Percentiles rank a stretch among this genome's conserved stretches.
These are phyloP conservation scores for Pyrenophora tritici-repentis DNA, from an alignment of 2,329 filamentous ascomycete genomes.

Conservation along the genomic window DNA sequence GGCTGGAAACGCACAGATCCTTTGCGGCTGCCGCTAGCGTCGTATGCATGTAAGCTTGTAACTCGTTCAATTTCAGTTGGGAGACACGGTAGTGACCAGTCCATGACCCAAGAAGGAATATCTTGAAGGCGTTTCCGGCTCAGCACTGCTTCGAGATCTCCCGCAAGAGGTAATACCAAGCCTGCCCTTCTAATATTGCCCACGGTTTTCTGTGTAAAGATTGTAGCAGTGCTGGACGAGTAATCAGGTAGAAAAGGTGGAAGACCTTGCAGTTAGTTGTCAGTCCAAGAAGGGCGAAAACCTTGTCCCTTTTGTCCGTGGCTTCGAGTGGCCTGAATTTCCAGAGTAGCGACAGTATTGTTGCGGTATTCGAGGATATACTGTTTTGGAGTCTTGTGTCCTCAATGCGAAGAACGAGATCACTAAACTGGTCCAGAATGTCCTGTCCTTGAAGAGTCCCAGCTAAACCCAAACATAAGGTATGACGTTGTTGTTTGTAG, in stretches of 20 bases:
- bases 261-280: slow-evolving; percentile 17
- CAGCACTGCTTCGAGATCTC: slow-evolving; percentile 20
- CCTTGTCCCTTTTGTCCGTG: slow-evolving; percentile 28
- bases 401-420: slow-evolving; percentile 22
- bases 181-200: slow-evolving; percentile 13
- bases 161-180: slow-evolving; percentile 19
- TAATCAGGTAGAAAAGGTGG: slow-evolving; percentile 20
- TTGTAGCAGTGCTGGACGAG: slow-evolving; percentile 1
- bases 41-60: slow-evolving; percentile 18
- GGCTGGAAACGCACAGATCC: slow-evolving; percentile 4
- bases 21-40: slow-evolving; percentile 11
- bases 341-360: slow-evolving; percentile 22
- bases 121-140: slow-evolving; percentile 17
- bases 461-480: slow-evolving; percentile 10
- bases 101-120: slow-evolving; percentile 29
- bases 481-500: slow-evolving; percentile 19
- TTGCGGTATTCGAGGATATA: slow-evolving; percentile 1
- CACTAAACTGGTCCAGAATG: slow-evolving; percentile 19
- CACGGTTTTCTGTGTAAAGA: slow-evolving; percentile 11
- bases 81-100: slow-evolving; percentile 27
- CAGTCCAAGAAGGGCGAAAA: slow-evolving; percentile 24
- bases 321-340: slow-evolving; percentile 24
- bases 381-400: slow-evolving; percentile 12
- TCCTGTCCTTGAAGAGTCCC: slow-evolving; percentile 13
- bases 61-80: slow-evolving; percentile 21